A percentile compares a stretch with the other conserved stretches of the same genome.
These are phyloP conservation scores for Teratosphaeria zuluensis DNA, from an alignment of 2,329 filamentous ascomycete genomes.

Conservation along the genomic window DNA sequence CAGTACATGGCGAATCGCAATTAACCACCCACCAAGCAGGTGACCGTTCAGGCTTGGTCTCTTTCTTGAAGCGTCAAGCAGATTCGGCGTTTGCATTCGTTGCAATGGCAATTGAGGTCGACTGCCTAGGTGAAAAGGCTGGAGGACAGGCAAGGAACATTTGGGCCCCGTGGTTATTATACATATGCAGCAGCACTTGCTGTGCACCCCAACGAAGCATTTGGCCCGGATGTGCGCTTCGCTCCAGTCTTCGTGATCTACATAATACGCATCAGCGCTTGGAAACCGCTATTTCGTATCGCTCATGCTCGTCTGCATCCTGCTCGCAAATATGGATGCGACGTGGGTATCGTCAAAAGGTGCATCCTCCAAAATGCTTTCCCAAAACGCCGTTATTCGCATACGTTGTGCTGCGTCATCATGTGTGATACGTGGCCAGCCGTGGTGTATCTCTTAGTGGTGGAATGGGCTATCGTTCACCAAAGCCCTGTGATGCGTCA, in stretches of 20 bases:
- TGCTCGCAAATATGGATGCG: neutral
- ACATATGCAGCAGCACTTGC: neutral
- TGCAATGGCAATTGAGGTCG: too few species aligned
- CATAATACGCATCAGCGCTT: neutral
- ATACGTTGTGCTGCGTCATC: neutral
- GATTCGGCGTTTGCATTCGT: too few species aligned
- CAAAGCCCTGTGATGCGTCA: constrained; percentile 3
- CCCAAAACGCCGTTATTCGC: neutral
- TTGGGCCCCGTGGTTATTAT: neutral
- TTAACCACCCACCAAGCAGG: too few species aligned
- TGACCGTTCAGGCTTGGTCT: too few species aligned
- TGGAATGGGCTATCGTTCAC: neutral
- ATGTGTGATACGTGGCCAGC: neutral
- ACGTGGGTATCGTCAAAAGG: neutral
- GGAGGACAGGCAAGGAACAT: too few species aligned
- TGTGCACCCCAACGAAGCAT: neutral
- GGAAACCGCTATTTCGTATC: neutral
- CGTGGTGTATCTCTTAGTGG: too few species aligned
- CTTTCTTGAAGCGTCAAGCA: too few species aligned
- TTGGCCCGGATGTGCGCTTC: neutral
- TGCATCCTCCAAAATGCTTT: neutral
- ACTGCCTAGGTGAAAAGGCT: too few species aligned
- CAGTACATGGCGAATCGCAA: too few species aligned
- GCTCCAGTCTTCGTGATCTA: neutral
- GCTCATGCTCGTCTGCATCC: neutral